These are phyloP conservation scores for Saturnispora sanitii DNA, from an alignment of 805 yeast species.

Conservation along the genomic window DNA sequence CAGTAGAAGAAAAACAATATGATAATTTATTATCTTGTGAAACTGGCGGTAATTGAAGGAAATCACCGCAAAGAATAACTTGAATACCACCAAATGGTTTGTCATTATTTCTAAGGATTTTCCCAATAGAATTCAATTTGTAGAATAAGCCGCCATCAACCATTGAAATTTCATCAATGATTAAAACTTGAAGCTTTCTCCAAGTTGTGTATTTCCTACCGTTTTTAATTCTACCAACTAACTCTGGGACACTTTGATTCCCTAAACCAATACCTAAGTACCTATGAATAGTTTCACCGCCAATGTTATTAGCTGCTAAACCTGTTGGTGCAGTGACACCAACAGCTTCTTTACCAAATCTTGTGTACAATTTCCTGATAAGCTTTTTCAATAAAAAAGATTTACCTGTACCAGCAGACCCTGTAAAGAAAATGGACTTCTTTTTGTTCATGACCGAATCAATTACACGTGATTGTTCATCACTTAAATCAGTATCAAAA, in stretches of 20 bases:
- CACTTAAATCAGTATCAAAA: conserved; percentile 10
- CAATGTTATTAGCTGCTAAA: conserved; percentile 87
- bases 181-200: conserved; percentile 57
- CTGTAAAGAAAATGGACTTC: conserved; percentile 61
- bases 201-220: conserved; percentile 42
- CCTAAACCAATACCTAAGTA: conserved; percentile 85
- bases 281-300: conserved; percentile 80
- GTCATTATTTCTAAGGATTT: conserved; percentile 35
- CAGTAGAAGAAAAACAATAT: conserved; percentile 66
- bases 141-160: conserved; percentile 70
- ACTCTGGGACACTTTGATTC: conserved; percentile 28
- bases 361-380: conserved; percentile 40
- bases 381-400: conserved; percentile 58
- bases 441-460: conserved; percentile 41
- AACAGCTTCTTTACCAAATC: conserved; percentile 40
- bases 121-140: conserved; percentile 64
- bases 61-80: conserved; percentile 85
- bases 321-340: conserved; percentile 96
- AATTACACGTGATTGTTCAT: conserved; percentile 40
- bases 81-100: conserved; percentile 93
- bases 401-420: conserved; percentile 85
- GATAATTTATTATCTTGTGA: conserved; percentile 30
- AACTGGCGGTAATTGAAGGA: conserved; percentile 93
- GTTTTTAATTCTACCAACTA: conserved; percentile 42
- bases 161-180: conserved; percentile 94